Conservation (phyloP, 176 grass and related monocot genomes). For the Hyparrhenia diplandra region DNA sequence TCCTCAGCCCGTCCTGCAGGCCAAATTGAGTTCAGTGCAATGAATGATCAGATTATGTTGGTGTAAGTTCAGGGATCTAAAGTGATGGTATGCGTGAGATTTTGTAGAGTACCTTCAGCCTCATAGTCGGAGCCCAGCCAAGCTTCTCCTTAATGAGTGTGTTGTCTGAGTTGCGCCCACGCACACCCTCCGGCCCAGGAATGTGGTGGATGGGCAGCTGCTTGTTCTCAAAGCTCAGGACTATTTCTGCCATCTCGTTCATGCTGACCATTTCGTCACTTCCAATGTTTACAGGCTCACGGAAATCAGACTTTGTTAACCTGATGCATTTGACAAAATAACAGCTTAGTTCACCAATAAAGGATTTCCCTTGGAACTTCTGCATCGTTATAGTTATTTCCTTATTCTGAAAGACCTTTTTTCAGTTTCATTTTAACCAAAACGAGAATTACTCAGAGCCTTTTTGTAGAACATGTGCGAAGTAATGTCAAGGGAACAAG, state of each 20-base stretch:
- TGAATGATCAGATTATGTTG: neutral
- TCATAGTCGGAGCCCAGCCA: conserved; percentile 71
- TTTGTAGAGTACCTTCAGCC: conserved; percentile 38
- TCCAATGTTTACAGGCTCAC: conserved; percentile 70
- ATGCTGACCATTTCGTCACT: conserved; percentile 85
- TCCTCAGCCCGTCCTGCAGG: conserved; percentile 68
- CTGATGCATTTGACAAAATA: conserved; percentile 20
- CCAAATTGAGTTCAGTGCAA: conserved; percentile 5
- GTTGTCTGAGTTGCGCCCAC: conserved; percentile 63
- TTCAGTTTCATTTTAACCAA: neutral
- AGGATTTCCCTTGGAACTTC: neutral
- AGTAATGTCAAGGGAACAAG: neutral
- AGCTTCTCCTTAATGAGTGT: conserved; percentile 64
- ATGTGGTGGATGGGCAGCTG: conserved; percentile 60
- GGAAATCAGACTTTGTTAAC: conserved; percentile 65
- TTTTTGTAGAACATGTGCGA: neutral
- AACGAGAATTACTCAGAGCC: neutral
- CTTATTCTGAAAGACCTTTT: neutral
- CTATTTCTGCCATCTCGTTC: conserved; percentile 62
- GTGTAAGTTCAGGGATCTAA: neutral
- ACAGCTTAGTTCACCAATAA: neutral
- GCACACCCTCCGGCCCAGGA: conserved; percentile 53
- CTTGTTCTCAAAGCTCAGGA: conserved; percentile 51
- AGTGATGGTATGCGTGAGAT: neutral
- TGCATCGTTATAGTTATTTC: neutral